Base-by-base conservation (phyloP, 2,329 filamentous ascomycete genomes). In the Colletotrichum sojae region DNA sequence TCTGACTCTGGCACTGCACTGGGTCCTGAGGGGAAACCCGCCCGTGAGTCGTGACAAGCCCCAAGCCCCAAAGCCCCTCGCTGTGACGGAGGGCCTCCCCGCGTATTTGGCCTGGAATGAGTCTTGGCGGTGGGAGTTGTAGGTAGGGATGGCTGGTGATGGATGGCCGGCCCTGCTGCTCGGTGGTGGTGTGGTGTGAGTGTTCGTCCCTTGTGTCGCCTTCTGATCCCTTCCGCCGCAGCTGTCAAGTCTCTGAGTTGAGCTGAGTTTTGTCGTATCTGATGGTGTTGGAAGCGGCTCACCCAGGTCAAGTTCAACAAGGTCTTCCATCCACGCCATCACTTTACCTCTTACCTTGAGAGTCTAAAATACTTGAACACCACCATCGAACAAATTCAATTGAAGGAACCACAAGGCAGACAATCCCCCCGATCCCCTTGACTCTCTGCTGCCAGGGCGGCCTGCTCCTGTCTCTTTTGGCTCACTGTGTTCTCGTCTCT, bases 141-240 rank as follows among this genome's bases (percentile, higher is more conserved):
- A 16, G 48, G 60, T 59, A 68, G 60, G 65, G 65, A 64, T 68
- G 60, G 65, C 65, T 58, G 65, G 65, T 39, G 20, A 31, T 45
- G 9, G 46, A 12, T 18, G 46, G n/a, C 16, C 10, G 22, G 40
- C 22, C 25, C 18, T 27, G 52, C 22, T 62, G 36, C 20, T 15
- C 1, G 36, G 6, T 31, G 40, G 16, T 31, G 18, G 39, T 60
- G 40, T 20, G n/a, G 12, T 2, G 12, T 18, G 22, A 13, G 16
- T 31, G 52, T 54, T 46, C 58, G 36, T 61, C 58, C n/a, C 16
- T 16, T 20, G n/a, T 49, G 16, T 25, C 27, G 27, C 27, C 27
- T 31, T 31, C 27, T 31, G 27, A 31, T 31, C 27, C 27, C 27
- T 31, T 6, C 27, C 9, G 27, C 27, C 6, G 27, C 27, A 31